Base-by-base conservation (phyloP, 176 grass and related monocot species). In the Urochloa ruziziensis region DNA sequence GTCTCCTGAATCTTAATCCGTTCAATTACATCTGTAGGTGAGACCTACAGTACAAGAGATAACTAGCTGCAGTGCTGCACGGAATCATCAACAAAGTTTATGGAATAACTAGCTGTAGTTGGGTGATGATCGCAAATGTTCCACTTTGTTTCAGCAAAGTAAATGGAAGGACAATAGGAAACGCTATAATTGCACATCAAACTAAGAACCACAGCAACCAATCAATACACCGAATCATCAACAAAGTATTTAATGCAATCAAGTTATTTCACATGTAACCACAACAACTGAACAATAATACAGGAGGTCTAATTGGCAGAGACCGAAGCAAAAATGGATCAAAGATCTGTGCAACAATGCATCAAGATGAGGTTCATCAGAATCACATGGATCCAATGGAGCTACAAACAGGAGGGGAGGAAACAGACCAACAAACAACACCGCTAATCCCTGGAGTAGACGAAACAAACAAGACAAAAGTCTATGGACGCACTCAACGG, bases 301-400 rank as follows among this genome's bases (percentile, higher is more conserved):
- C 6, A 46, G 6, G 17, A 59, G 67, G 53, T 39, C 37, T 7
- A 39, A 39, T 6, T 48, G 36, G 56, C 28, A 37, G 29, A 39
- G 40, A 87, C 67, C 4, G 0, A 79, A 48, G 27, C 8, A 43
- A 37, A 48, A 60, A 39, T 6, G 37, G 37, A 53, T 27, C 61
- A 80, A 37, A 37, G 39, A 80, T 80, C 35, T 48, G 36, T 4
- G 37, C 7, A 56, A 21, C 21, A 32, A 23, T 36, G 79, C 60
- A 83, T 73, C 67, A 52, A 83, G 23, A 82, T 40, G 57, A 66
- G 49, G 18, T 57, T 46, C 27, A 36, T 24, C 44, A 3, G 18
- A 43, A 77, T 3, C 52, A 49, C 48, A 24, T 48, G 68, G 49
- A 80, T 88, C 58, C 74, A 73, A 73, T 79, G 10, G 86, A 79